Base-by-base conservation (phyloP, 177 flowering plant species). In the Vitis hybrid region DNA sequence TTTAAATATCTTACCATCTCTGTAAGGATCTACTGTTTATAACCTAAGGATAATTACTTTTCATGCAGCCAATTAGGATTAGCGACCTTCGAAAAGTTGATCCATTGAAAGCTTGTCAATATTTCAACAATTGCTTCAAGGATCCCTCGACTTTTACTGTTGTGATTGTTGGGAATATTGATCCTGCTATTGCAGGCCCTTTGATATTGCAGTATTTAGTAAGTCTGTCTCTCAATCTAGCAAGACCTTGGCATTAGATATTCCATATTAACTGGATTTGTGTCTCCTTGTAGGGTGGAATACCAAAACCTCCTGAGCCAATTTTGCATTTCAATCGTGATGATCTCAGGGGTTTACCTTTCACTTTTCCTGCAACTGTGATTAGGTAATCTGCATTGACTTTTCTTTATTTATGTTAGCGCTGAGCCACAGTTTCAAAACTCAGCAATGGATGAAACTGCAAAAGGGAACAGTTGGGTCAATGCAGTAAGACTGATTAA, bases 81-180 rank as follows among this genome's bases (percentile, higher is more conserved):
- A 71, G 74, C 68, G 97, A 92, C 81, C 92, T 94, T 62, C 78
- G 13, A 75, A 92, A 85, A 71, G 95, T 92, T 70, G 88, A 92
- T 76, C 94, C 97, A 5, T 60, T 79, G 62, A 87, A 70, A 82
- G 92, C 97, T 34, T 94, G 97, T 74, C 91, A 88, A 70, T 94
- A 91, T 78, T 94, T 92, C 76, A 89, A 82, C 79, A 83, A 77
- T 49, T 94, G 98, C 77, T 94, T 92, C 63, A 89, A 84, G 79
- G 98, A 94, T 75, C 98, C 98, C 18, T 92, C 98, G 52, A 89
- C 89, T 23, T 94, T 94, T 70, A 88, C 97, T 5, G 86, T 91
- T 65, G 97, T 88, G 69, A 85, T 94, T 79, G 97, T 92, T 78
- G 98, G 98, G 68, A 94, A 89, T 77, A 82, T 94, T 65, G 87